Evolutionary conservation across 2,329 filamentous ascomycete species (phyloP).

Genomic region (Fusarium papillatum): DNA sequence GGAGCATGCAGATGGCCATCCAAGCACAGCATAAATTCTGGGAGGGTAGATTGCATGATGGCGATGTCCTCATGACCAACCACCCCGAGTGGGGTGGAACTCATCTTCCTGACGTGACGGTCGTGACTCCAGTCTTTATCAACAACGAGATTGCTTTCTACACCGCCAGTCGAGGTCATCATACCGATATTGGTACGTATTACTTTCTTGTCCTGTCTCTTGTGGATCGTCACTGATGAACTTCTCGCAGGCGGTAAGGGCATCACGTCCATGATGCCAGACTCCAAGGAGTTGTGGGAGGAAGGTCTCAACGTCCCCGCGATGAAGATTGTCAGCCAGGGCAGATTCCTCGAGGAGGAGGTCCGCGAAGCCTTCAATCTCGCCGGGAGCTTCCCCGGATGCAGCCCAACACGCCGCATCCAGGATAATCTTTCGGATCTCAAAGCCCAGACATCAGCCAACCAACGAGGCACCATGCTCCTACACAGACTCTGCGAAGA

Average conservation of each 20-base stretch:
- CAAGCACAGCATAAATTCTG: constrained; percentile 11
- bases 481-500: neutral
- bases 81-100: neutral
- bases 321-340: neutral
- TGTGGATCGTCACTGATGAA: too few relatives aligned
- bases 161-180: neutral
- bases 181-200: neutral
- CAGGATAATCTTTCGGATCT: neutral
- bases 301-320: neutral
- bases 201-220: too few relatives aligned
- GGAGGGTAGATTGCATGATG: constrained; percentile 1
- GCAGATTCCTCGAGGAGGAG: neutral
- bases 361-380: neutral
- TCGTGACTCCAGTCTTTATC: neutral
- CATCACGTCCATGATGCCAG: neutral
- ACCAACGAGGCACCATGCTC: neutral
- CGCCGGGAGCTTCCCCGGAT: neutral
- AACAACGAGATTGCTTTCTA: neutral
- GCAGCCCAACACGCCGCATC: neutral
- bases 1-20: constrained; percentile 18
- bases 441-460: neutral
- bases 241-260: neutral
- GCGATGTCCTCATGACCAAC: constrained; percentile 19
- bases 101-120: neutral
- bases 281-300: neutral